phyloP scores from a whole-genome alignment of 2,329 filamentous ascomycete genomes.

The Scedosporium apiospermum region DNA sequence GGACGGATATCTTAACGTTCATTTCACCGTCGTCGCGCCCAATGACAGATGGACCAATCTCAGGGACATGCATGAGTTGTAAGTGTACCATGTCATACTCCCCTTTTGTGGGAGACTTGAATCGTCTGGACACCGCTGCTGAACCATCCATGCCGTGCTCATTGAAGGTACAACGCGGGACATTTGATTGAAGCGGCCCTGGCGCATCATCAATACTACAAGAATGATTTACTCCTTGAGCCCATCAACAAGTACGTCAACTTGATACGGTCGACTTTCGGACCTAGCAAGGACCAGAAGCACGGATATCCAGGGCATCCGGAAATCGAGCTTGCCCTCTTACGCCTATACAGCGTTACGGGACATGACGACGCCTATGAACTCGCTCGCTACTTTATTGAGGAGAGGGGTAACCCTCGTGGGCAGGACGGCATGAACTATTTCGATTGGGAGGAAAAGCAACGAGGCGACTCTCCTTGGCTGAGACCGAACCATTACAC shows the following conservation, averaged over 20 bases:
- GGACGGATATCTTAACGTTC: slow-evolving; percentile 55
- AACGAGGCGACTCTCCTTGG: slow-evolving; percentile 38
- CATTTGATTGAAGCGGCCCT: slow-evolving; percentile 53
- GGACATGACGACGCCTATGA: slow-evolving; percentile 26
- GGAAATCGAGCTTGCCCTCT: slow-evolving; percentile 37
- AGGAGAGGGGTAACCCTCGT: slow-evolving; percentile 44
- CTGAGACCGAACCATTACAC: slow-evolving; percentile 38
- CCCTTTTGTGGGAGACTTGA: no score
- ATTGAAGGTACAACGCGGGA: slow-evolving; percentile 53
- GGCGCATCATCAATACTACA: slow-evolving; percentile 42
- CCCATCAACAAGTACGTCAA: slow-evolving; percentile 45
- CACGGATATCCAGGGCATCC: slow-evolving; percentile 51
- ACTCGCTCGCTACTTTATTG: slow-evolving; percentile 46
- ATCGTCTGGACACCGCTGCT: no score
- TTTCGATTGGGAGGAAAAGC: slow-evolving; percentile 42
- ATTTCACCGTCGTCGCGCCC: slow-evolving; percentile 50
- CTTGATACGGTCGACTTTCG: slow-evolving; percentile 41
- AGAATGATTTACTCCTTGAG: slow-evolving; percentile 39
- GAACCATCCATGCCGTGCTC: no score
- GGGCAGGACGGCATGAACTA: slow-evolving; percentile 40
- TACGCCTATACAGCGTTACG: slow-evolving; percentile 25
- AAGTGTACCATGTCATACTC: no score
- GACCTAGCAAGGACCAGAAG: slow-evolving; percentile 34
- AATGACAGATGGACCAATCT: slow-evolving; percentile 47
- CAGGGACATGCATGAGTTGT: slow-evolving; percentile 51